phyloP scores from a whole-genome alignment of 2,329 filamentous ascomycete species.

The Aphanoascus verrucosus region DNA sequence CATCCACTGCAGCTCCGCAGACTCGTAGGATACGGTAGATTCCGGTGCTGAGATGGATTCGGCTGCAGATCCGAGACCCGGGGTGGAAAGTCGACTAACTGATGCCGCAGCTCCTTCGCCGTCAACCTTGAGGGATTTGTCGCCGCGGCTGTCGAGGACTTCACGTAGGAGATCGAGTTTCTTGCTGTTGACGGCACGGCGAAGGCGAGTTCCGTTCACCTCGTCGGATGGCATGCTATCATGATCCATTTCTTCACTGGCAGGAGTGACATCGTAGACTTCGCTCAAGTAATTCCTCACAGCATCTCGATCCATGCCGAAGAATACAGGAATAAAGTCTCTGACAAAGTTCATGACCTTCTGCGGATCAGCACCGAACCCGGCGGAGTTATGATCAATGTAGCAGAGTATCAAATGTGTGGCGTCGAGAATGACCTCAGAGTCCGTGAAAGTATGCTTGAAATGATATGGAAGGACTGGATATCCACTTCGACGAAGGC shows the following conservation, averaged over 20 bases:
- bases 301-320: conserved; percentile 60
- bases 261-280: conserved; percentile 58
- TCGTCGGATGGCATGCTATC: conserved; percentile 60
- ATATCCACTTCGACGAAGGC: conserved; percentile 51
- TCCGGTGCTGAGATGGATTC: conserved; percentile 26
- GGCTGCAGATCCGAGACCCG: conserved; percentile 55
- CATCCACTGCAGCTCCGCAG: conserved; percentile 47
- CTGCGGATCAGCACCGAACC: conserved; percentile 54
- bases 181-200: conserved; percentile 53
- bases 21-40: conserved; percentile 40
- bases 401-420: conserved; percentile 40
- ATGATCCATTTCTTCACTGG: conserved; percentile 68
- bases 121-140: conserved; percentile 57
- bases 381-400: conserved; percentile 39
- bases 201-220: conserved; percentile 55
- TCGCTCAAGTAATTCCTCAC: conserved; percentile 57
- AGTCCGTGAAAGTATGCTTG: conserved; percentile 61
- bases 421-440: conserved; percentile 51
- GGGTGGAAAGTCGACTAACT: conserved; percentile 78
- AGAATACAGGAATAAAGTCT: conserved; percentile 64
- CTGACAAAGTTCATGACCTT: conserved; percentile 66
- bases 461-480: conserved; percentile 61
- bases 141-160: conserved; percentile 68
- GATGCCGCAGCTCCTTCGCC: conserved; percentile 71
- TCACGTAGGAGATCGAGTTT: conserved; percentile 70